Evolutionary conservation across 23 red algal genomes (phyloP), one percentile per base, ranked within the genome.

Genomic region (Cyanidiococcus yangmingshanensis): DNA sequence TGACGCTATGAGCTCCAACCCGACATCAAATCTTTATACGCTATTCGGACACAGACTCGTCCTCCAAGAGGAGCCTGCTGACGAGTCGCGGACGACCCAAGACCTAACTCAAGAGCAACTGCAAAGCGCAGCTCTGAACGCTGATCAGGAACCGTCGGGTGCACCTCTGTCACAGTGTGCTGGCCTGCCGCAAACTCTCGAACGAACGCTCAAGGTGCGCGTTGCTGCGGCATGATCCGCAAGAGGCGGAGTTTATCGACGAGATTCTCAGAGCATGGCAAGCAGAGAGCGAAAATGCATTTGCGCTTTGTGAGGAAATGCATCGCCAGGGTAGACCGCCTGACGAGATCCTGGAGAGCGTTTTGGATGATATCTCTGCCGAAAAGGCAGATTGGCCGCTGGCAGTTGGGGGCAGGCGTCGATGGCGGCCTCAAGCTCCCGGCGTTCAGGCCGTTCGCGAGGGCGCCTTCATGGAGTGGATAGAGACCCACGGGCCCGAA

Each of bases 401-500:
- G n/a, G 16, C 16, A 7, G 3, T 17, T 29, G 12, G 45, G 21
- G 45, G 21, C 45, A 54, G 21, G 45, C 21, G 21, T 54, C 45
- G 45, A 21, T 54, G 12, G 45, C 45, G 21, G 45, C 45, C 21
- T 7, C 45, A 7, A 54, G 45, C 45, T 54, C 45, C 45, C 12
- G 45, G 45, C 21, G 21, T 54, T 54, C 45, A 21, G 21, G 63
- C n/a, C 27, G 63, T 71, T 7, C 63, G 63, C 27, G 63, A 71
- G 27, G 63, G 63, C 63, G 63, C 63, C 32, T 71, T 71, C 27
- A 7, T 71, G 27, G 63, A 71, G 3, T 71, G 63, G 63, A 54
- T 54, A 21, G 45, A 54, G 21, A 21, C 12, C 21, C 45, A 15
- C 45, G 45, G 21, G 12, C 21, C 7, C 21, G 45, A 21, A 7